Base-by-base conservation (phyloP, 1,284 basidiomycete genomes). In the Sanghuangporus sanghuang region DNA sequence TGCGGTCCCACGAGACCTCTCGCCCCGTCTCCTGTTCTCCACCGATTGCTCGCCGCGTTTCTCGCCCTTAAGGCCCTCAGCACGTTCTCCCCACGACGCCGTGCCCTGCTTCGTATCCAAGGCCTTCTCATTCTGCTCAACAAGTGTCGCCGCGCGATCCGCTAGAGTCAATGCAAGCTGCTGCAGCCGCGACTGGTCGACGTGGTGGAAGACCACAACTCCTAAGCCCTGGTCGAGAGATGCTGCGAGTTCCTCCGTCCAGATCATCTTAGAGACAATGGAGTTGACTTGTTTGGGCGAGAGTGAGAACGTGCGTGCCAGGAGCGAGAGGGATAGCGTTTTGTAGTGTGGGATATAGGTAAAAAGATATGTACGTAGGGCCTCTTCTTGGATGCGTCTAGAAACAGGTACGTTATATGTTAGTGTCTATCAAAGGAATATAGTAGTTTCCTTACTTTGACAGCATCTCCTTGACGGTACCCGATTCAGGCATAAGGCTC, bases 181-280 rank as follows among this genome's bases (percentile, higher is more conserved):
- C 76, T 99, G 96, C n/a, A 92, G 82, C 62, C 93, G 89, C 38
- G 92, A 86, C 52, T 95, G 83, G 71, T 98, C 95, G 61, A 94
- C 85, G 61, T 92, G 87, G 74, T 96, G 92, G 81, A 98, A 94
- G 57, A 96, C 87, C 58, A 97, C 81, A 53, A 96, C 93, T 61
- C 87, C 85, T 59, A 87, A 87, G 18, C 92, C 87, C 74, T 93
- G 93, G 74, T 99, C 97, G 64, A 99, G 81, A 38, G 94, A 96
- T 1, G 96, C 97, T 0, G 92, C 84, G 14, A 99, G 81, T 74
- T 98, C 96, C 73, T 98, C 97, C 71, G 86, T 95, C 95, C 96
- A 98, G 72, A 99, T 98, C 97, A 99, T 98, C 78, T 95, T 94
- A 54, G 93, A 96, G 55, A 98, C 92, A 70, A 98, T 88, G 27